phyloP scores from a whole-genome alignment of 805 yeast genomes.

The Barnettozyma salicaria region DNA sequence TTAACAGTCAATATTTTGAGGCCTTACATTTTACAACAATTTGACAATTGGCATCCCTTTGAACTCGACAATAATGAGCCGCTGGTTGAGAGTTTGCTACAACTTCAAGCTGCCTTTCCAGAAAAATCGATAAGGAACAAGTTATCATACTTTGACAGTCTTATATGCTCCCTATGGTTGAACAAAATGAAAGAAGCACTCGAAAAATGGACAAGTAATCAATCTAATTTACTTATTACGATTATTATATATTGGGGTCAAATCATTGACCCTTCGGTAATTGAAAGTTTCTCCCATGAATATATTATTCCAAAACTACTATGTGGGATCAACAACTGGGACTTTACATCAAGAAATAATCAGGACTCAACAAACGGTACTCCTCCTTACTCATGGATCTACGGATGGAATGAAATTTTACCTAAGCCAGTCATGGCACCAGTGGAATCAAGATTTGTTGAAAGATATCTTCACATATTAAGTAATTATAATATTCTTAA shows the following conservation, averaged over 20 bases:
- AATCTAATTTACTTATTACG: constrained; percentile 35
- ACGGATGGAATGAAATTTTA: constrained; percentile 34
- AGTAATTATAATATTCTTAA: constrained; percentile 15
- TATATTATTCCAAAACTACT: constrained; percentile 35
- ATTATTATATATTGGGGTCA: constrained; percentile 38
- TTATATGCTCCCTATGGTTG: constrained; percentile 33
- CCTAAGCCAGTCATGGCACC: constrained; percentile 14
- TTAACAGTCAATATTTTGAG: too few species aligned
- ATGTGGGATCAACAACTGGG: constrained; percentile 33
- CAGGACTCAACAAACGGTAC: constrained; percentile 3
- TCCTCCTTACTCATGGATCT: constrained; percentile 29
- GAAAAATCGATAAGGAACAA: too few species aligned
- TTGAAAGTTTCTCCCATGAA: constrained; percentile 26
- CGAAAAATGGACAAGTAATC: constrained; percentile 32
- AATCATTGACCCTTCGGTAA: constrained; percentile 28
- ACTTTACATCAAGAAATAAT: constrained; percentile 4
- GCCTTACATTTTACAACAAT: too few species aligned
- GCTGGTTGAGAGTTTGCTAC: too few species aligned
- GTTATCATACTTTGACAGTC: constrained; percentile 29
- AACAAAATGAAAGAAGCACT: constrained; percentile 29
- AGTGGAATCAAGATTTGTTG: constrained; percentile 21
- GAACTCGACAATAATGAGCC: too few species aligned
- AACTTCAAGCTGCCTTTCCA: too few species aligned
- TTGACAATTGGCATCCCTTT: too few species aligned
- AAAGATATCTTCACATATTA: constrained; percentile 20